phyloP scores from a whole-genome alignment of 352 stramenopile genomes.

The Globisporangium rhizosaccharum region DNA sequence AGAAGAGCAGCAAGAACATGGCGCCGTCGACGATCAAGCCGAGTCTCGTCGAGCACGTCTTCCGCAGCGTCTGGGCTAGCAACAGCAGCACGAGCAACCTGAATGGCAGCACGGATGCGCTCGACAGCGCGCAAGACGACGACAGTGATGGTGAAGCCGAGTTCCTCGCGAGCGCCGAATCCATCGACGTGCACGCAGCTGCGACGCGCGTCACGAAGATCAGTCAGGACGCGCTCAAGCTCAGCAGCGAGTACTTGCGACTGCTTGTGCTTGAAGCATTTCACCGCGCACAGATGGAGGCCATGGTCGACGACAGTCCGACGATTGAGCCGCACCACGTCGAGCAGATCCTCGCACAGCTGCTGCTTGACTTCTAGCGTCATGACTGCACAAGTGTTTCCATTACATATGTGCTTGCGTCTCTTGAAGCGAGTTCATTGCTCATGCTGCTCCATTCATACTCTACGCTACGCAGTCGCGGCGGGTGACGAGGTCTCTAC shows the following conservation, averaged over 20 bases:
- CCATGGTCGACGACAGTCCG: slow-evolving; percentile 79
- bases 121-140: slow-evolving; percentile 25
- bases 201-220: slow-evolving; percentile 62
- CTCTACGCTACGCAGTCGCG: background rate
- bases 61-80: slow-evolving; percentile 52
- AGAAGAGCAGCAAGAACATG: slow-evolving; percentile 3
- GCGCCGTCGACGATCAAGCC: slow-evolving; percentile 36
- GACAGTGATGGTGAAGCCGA: slow-evolving; percentile 38
- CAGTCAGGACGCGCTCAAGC: slow-evolving; percentile 59
- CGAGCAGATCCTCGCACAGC: slow-evolving; percentile 75
- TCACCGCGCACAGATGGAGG: slow-evolving; percentile 78
- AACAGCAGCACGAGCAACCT: slow-evolving; percentile 10
- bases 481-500: background rate
- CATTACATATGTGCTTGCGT: background rate
- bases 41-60: slow-evolving; percentile 67
- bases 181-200: slow-evolving; percentile 8
- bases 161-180: slow-evolving; percentile 25
- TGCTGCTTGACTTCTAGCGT: slow-evolving; percentile 78
- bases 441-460: background rate
- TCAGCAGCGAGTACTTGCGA: slow-evolving; percentile 69
- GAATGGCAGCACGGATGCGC: background rate
- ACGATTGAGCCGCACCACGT: slow-evolving; percentile 69
- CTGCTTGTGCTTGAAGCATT: slow-evolving; percentile 76
- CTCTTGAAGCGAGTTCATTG: background rate
- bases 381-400: background rate